Base-by-base conservation (phyloP, 1,284 basidiomycete species). In the Ceratobasidium sp. region DNA sequence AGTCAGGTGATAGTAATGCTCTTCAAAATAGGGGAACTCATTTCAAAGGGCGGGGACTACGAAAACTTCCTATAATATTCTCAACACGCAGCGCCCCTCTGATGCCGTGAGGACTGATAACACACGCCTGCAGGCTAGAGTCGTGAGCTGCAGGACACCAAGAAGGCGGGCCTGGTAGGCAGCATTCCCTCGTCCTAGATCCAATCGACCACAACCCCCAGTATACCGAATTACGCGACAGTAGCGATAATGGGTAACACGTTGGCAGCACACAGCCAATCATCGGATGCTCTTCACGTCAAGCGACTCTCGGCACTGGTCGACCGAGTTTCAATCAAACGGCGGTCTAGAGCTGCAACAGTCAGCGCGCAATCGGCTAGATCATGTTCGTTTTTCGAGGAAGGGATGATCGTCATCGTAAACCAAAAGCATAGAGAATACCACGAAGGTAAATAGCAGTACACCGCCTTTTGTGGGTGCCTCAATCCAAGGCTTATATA, bases 371-470 rank as follows among this genome's bases (percentile, higher is more conserved):
- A 75, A n/a, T 51, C 53, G 0, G 23, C 61, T 5, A 37, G 8
- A 17, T 75, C 74, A 45, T 75, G 74, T 23, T 75, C 74, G 49
- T 75, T 75, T 49, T 75, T 66, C 63, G 74, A 75, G 23, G 74
- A 75, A 20, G 74, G 63, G 20, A 66, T 65, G 63, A 65, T 75
- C 15, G 74, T 75, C 17, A 63, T 75, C 17, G 63, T 75, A n/a
- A 75, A 75, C 63, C 63, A 65, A 66, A 65, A 58, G 33, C 49
- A 45, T 31, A 54, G 39, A 31, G 63, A 56, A 28, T 65, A 64
- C 26, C 74, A 75, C 39, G 74, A 75, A 65, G n/a, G n/a, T n/a
- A n/a, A n/a, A n/a, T n/a, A n/a, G n/a, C n/a, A n/a, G n/a, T n/a
- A n/a, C n/a, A n/a, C n/a, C n/a, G n/a, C n/a, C n/a, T n/a, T n/a